A percentile compares a stretch with the other conserved stretches of the same genome.
phyloP scores from a whole-genome alignment of 257 asterid genomes.

The Leptodermis oblonga region DNA sequence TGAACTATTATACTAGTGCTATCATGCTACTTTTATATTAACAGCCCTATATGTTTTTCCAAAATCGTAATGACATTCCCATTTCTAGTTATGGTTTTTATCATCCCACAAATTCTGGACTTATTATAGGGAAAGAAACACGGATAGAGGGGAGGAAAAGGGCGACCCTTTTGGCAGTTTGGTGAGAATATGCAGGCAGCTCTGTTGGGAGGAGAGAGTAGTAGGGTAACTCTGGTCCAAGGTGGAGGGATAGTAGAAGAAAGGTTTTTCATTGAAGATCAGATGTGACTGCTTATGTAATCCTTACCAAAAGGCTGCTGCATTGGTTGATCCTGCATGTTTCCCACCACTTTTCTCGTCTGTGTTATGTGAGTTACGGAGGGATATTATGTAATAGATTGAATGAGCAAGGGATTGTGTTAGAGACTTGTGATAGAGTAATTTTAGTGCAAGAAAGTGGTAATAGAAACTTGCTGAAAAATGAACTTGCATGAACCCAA shows the following conservation, averaged over 20 bases:
- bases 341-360: background rate
- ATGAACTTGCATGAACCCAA: background rate
- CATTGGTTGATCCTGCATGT: conserved; percentile 90
- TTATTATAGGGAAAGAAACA: background rate
- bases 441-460: background rate
- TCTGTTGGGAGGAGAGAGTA: conserved; percentile 40
- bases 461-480: background rate
- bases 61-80: background rate
- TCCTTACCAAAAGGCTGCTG: conserved; percentile 81
- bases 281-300: conserved; percentile 78
- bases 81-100: conserved; percentile 5
- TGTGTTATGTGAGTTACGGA: background rate
- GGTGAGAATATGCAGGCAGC: conserved; percentile 44
- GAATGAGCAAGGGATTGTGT: background rate
- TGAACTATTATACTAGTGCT: too few species aligned
- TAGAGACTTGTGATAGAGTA: background rate
- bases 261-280: conserved; percentile 38
- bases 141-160: too few species aligned
- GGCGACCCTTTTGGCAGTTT: conserved; percentile 1
- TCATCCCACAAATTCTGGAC: background rate
- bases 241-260: conserved; percentile 11
- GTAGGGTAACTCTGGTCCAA: conserved; percentile 23
- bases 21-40: too few species aligned
- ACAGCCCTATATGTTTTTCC: too few species aligned
- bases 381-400: too few species aligned